phyloP scores from a whole-genome alignment of 768 basidiomycete species.

The Pleurotus salmoneostramineus region DNA sequence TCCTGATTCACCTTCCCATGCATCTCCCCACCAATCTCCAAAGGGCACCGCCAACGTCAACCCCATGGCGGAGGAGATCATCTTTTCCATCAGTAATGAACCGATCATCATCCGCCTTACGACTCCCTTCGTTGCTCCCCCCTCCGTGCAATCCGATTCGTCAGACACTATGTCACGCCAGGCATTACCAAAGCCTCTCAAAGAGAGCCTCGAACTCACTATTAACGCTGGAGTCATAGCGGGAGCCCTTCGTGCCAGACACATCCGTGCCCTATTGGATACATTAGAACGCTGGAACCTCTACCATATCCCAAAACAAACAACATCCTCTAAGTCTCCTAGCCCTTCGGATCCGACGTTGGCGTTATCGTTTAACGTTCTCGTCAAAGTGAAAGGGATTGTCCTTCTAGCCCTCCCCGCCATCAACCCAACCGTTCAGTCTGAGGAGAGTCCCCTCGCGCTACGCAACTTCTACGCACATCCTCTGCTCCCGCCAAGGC shows the following conservation, averaged over 20 bases:
- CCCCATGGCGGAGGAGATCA: constrained; percentile 30
- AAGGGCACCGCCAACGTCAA: background rate
- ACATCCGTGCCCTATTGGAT: constrained; percentile 47
- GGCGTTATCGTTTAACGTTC: constrained; percentile 26
- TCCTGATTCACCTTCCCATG: background rate
- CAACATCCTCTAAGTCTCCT: constrained; percentile 12
- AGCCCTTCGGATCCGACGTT: constrained; percentile 13
- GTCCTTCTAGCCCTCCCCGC: constrained; percentile 43
- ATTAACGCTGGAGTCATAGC: constrained; percentile 49
- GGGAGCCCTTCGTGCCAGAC: constrained; percentile 52
- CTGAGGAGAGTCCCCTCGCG: background rate
- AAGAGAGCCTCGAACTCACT: constrained; percentile 34
- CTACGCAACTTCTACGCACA: constrained; percentile 45
- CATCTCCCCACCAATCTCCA: background rate
- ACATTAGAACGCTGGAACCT: constrained; percentile 29
- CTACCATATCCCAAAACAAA: constrained; percentile 13
- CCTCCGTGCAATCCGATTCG: constrained; percentile 5
- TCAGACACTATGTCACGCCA: constrained; percentile 10
- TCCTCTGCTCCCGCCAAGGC: constrained; percentile 55
- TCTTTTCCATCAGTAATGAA: constrained; percentile 62
- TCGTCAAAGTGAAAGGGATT: constrained; percentile 37
- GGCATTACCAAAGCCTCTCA: background rate
- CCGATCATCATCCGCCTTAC: constrained; percentile 55
- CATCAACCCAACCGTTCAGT: constrained; percentile 1
- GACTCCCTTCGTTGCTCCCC: constrained; percentile 32